Percentiles rank a stretch among this genome's conserved stretches.
Evolutionary conservation across 345 rosid species (phyloP).

Genomic region (Nasturtium officinale): DNA sequence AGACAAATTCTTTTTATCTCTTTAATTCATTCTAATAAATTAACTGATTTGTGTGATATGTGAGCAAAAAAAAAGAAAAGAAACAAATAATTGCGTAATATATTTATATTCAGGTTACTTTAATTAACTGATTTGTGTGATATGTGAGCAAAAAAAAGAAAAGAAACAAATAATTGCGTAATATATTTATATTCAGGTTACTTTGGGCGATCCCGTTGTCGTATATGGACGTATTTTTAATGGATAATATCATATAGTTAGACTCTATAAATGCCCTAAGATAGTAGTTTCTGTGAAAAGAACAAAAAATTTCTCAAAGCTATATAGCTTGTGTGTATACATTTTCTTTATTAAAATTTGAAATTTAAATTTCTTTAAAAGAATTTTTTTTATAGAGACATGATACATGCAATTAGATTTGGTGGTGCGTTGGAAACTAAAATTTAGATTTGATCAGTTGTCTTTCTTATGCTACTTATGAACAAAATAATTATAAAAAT

Average conservation of each 20-base stretch:
- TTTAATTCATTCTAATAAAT: too few species aligned
- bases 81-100: neutral
- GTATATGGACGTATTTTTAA: neutral
- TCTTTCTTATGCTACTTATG: neutral
- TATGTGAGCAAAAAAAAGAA: neutral
- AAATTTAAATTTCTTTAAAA: neutral
- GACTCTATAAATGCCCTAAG: neutral
- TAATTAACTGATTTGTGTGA: constrained; percentile 6
- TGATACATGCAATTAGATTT: neutral
- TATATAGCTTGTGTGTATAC: neutral
- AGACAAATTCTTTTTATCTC: too few species aligned
- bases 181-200: neutral
- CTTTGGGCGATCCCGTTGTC: neutral
- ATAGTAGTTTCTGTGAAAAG: neutral
- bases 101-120: neutral
- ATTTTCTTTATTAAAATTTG: neutral
- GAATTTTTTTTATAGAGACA: neutral
- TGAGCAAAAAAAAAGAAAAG: neutral
- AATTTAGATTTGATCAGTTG: neutral
- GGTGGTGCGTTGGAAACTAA: neutral
- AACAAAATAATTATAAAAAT: neutral
- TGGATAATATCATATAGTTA: neutral
- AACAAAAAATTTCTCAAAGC: neutral
- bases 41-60: neutral
- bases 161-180: neutral